phyloP scores from a whole-genome alignment of 495 filamentous ascomycete genomes.

The Penicillium coffeae region DNA sequence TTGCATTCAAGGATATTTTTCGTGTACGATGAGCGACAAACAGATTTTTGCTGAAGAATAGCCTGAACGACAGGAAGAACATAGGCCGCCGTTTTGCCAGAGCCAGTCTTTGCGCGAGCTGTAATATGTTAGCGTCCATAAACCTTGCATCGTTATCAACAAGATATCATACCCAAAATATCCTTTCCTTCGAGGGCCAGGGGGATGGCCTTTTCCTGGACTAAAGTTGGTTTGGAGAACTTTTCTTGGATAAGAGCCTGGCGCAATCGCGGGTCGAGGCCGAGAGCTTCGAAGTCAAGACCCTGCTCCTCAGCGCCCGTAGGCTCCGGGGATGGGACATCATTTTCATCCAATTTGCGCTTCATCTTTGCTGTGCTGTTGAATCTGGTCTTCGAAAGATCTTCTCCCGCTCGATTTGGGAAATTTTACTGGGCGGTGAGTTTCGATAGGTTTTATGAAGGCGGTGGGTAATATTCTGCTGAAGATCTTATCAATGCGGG shows the following conservation, averaged over 20 bases:
- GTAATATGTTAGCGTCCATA: constrained; percentile 19
- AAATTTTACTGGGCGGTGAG: constrained; percentile 45
- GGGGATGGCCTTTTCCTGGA: constrained; percentile 85
- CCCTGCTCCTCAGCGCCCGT: constrained; percentile 24
- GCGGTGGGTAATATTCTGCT: constrained; percentile 20
- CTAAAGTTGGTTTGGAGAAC: constrained; percentile 77
- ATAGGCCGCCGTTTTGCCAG: constrained; percentile 96
- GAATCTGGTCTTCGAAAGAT: constrained; percentile 12
- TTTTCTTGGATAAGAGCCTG: constrained; percentile 81
- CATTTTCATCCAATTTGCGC: constrained; percentile 59
- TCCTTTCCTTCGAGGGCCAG: constrained; percentile 86
- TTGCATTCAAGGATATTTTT: background rate
- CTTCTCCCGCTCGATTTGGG: constrained; percentile 25
- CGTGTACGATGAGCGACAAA: constrained; percentile 30
- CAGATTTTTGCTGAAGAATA: constrained; percentile 72
- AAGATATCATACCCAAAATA: constrained; percentile 60
- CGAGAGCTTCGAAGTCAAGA: constrained; percentile 49
- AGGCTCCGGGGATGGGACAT: constrained; percentile 47
- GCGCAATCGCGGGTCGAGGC: constrained; percentile 78
- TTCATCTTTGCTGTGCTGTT: constrained; percentile 47
- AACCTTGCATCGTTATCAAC: background rate
- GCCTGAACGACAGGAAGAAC: constrained; percentile 81
- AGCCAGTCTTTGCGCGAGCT: constrained; percentile 87
- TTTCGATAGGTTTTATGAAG: constrained; percentile 11
- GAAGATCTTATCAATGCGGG: background rate